A percentile compares a stretch with the other conserved stretches of the same genome.
Conservation (phyloP, 108 stramenopile genomes). For the Parietichytrium sp. region DNA sequence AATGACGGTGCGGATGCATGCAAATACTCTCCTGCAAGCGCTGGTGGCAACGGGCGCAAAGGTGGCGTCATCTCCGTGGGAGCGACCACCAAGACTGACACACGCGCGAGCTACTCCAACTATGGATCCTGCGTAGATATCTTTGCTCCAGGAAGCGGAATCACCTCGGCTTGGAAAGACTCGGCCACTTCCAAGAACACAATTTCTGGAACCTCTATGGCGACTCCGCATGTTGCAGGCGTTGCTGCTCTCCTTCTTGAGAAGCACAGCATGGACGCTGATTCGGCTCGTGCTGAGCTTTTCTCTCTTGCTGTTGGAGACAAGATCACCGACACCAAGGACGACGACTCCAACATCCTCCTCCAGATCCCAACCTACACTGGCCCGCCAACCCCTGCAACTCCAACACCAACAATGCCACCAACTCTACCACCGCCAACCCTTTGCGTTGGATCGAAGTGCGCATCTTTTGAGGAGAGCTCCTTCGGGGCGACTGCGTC, state of each 20-base stretch:
- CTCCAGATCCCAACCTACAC: slow-evolving; percentile 4
- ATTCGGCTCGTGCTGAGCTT: not conserved
- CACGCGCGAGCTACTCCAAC: not conserved
- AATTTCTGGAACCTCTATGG: slow-evolving; percentile 46
- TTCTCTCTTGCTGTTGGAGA: not conserved
- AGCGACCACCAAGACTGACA: not conserved
- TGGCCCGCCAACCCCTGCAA: slow-evolving; percentile 6
- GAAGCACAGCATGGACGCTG: not conserved
- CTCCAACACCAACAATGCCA: not conserved
- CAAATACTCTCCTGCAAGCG: slow-evolving; percentile 29
- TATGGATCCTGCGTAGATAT: slow-evolving; percentile 12
- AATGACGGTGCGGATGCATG: slow-evolving; percentile 29
- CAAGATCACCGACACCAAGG: not conserved
- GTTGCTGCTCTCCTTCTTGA: slow-evolving; percentile 29
- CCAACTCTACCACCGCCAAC: too few relatives aligned
- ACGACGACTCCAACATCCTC: not conserved
- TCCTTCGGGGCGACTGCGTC: not conserved
- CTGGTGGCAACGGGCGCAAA: not conserved
- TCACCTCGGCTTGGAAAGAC: slow-evolving; percentile 9
- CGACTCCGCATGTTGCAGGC: slow-evolving; percentile 47
- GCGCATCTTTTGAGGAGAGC: not conserved
- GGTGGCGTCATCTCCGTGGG: not conserved
- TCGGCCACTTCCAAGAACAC: not conserved
- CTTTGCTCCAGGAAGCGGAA: not conserved
- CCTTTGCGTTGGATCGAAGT: too few relatives aligned